Evolutionary conservation across 2,329 filamentous ascomycete species (phyloP).

Genomic region (Penicillium verrucosum): DNA sequence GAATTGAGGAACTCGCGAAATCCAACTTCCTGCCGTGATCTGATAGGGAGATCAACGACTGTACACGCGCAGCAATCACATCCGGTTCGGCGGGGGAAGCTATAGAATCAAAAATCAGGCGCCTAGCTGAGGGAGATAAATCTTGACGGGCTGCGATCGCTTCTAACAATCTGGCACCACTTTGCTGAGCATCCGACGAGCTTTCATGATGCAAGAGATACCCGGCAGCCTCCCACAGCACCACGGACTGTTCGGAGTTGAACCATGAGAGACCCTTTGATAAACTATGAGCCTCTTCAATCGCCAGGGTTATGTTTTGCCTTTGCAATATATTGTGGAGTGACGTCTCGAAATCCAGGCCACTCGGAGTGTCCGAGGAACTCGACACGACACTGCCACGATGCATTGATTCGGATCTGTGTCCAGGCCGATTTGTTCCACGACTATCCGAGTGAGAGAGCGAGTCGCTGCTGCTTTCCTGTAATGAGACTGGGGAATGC

Average conservation of each 20-base stretch:
- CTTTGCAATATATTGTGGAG: slow-evolving; percentile 35
- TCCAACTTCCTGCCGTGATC: slow-evolving; percentile 45
- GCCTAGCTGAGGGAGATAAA: slow-evolving; percentile 35
- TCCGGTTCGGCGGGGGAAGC: slow-evolving; percentile 34
- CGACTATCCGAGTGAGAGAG: slow-evolving; percentile 33
- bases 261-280: slow-evolving; percentile 36
- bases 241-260: slow-evolving; percentile 39
- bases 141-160: slow-evolving; percentile 39
- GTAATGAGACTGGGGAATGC: slow-evolving; percentile 34
- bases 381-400: slow-evolving; percentile 40
- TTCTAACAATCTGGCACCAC: slow-evolving; percentile 37
- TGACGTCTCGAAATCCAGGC: slow-evolving; percentile 39
- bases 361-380: slow-evolving; percentile 38
- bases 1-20: slow-evolving; percentile 37
- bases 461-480: slow-evolving; percentile 32
- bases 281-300: slow-evolving; percentile 39
- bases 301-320: slow-evolving; percentile 34
- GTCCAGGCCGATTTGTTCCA: slow-evolving; percentile 30
- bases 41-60: slow-evolving; percentile 40
- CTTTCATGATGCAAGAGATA: slow-evolving; percentile 37
- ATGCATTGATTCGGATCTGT: slow-evolving; percentile 43
- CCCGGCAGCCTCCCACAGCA: slow-evolving; percentile 40
- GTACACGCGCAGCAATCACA: slow-evolving; percentile 38
- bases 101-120: slow-evolving; percentile 37
- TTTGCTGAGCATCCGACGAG: slow-evolving; percentile 36